Conservation (phyloP, 495 filamentous ascomycete genomes). For the Neurospora sp. region DNA sequence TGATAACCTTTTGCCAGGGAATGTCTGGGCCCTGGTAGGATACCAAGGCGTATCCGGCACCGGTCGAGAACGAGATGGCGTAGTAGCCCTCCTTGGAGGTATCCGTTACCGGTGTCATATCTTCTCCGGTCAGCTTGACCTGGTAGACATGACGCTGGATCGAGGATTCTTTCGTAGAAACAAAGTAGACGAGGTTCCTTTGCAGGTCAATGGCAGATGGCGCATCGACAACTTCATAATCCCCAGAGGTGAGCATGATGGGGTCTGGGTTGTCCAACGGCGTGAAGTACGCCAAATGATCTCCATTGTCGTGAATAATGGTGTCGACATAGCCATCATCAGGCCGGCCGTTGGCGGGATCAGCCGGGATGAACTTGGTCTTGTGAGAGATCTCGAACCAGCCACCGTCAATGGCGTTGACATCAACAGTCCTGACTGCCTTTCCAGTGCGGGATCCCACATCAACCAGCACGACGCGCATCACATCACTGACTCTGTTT, state of each 20-base stretch:
- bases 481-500: constrained; percentile 84
- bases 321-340: constrained; percentile 91
- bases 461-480: constrained; percentile 80
- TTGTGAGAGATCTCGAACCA: constrained; percentile 94
- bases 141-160: constrained; percentile 86
- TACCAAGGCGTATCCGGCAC: constrained; percentile 70
- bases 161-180: constrained; percentile 75
- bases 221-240: constrained; percentile 88
- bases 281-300: constrained; percentile 92
- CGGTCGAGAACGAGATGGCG: constrained; percentile 72
- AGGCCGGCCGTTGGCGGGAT: constrained; percentile 62
- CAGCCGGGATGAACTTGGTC: constrained; percentile 78
- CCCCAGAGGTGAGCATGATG: constrained; percentile 72
- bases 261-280: constrained; percentile 76
- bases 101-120: constrained; percentile 63
- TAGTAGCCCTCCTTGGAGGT: constrained; percentile 74
- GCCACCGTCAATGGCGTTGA: constrained; percentile 76
- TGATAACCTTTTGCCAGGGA: constrained; percentile 86
- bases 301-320: constrained; percentile 73
- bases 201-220: constrained; percentile 81
- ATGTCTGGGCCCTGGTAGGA: constrained; percentile 76
- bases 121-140: constrained; percentile 69
- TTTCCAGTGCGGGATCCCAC: constrained; percentile 65
- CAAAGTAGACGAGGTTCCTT: constrained; percentile 80
- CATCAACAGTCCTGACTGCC: constrained; percentile 65